Evolutionary conservation across 2,329 filamentous ascomycete species (phyloP).

Genomic region (Penicillium sp.): DNA sequence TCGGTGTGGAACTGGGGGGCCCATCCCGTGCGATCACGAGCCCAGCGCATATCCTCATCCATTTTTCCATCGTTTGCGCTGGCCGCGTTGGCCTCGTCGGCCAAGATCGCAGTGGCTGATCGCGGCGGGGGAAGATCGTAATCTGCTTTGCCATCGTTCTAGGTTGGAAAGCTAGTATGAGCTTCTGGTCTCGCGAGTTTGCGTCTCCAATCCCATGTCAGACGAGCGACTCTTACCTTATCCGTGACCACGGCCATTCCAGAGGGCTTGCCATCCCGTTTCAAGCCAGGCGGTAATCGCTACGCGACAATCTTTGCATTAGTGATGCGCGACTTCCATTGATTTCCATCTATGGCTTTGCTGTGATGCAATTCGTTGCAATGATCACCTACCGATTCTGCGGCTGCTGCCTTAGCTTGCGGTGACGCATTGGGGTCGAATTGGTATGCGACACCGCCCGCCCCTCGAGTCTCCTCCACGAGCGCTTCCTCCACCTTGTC

Average conservation of each 20-base stretch:
- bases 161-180: not conserved
- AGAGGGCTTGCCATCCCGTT: conserved; percentile 43
- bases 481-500: conserved; percentile 68
- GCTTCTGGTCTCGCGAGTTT: too few species aligned
- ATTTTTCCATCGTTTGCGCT: conserved; percentile 47
- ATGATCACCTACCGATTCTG: conserved; percentile 59
- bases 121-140: conserved; percentile 73
- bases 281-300: conserved; percentile 60
- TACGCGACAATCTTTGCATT: conserved; percentile 28
- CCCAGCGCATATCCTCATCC: conserved; percentile 52
- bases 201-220: too few species aligned
- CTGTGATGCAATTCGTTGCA: not conserved
- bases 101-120: conserved; percentile 45
- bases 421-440: conserved; percentile 82
- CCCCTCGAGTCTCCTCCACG: conserved; percentile 69
- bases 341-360: not conserved
- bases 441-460: conserved; percentile 71
- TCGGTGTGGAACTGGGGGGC: conserved; percentile 69
- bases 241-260: conserved; percentile 63
- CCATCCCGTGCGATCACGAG: conserved; percentile 69
- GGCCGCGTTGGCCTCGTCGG: conserved; percentile 52
- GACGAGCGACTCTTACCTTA: conserved; percentile 42
- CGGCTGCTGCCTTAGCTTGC: conserved; percentile 77
- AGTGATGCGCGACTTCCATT: conserved; percentile 1
- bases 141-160: conserved; percentile 62